Evolutionary conservation across 805 yeast species (phyloP), one percentile per base, ranked within the genome.

Genomic region (Ogataea kodamae): DNA sequence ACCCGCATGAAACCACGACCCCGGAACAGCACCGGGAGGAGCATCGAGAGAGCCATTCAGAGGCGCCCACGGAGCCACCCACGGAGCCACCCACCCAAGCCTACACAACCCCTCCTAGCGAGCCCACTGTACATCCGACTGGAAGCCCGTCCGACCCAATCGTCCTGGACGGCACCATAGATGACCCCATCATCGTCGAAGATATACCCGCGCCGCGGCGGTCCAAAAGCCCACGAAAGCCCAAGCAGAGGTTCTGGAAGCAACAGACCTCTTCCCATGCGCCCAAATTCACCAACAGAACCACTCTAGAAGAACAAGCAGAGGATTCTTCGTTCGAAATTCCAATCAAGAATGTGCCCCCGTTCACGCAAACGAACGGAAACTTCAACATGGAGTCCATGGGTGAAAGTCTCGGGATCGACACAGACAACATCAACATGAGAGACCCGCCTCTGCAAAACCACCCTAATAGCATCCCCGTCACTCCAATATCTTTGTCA

Each of bases 341-440:
- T 20, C 36, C 35, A 15, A 30, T 50, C 10, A 28, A 48, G 1
- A 47, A 49, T 8, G 37, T 52, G 3, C 52, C 61, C 4, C 62
- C 61, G 2, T 57, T 56, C 28, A 51, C 57, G 2, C 51, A 54
- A 32, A 56, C 59, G 1, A 42, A 40, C 30, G 61, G 60, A 3
- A 43, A 57, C 25, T 50, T 57, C 37, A 46, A 52, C 32, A 49
- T 57, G 57, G 37, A 48, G 8, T 41, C 49, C 9, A 37, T 57
- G 21, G 43, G 37, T 10, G 47, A 45, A 6, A 37, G 39, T 23
- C 33, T 55, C n/a, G 42, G 37, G 4, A 8, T 23, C 6, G 39
- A 36, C 12, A 28, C 28, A n/a, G 35, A 30, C 14, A n/a, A n/a
- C n/a, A 30, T 34, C 37, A 34, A 23, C 11, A 11, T 35, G 27